Base-by-base conservation (phyloP, 2,329 filamentous ascomycete genomes). In the Rugonectria rugulosa region DNA sequence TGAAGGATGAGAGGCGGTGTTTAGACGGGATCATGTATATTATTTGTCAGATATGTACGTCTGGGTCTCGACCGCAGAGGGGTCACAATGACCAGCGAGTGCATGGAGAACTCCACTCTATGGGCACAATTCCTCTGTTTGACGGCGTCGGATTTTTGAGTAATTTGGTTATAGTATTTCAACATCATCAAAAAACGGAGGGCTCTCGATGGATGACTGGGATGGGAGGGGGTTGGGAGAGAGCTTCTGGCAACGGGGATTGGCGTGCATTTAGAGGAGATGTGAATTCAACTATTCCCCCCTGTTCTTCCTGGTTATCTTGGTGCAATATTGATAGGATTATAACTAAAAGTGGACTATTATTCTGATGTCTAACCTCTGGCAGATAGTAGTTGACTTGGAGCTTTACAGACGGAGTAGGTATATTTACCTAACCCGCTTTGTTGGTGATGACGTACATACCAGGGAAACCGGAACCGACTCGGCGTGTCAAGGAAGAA, bases 1-100 rank as follows among this genome's bases (percentile, higher is more conserved):
- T 32, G 12, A 5, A 48, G 41, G 46, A 42, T 26, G 44, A 38
- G 62, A 53, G 56, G 37, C 14, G 20, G 14, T n/a, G 6, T n/a
- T 48, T 64, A 64, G 65, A 67, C 54, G 51, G 63, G 61, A 64
- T 36, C 59, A 57, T 68, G 65, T 68, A 68, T 58, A 68, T 64
- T 68, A 68, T 63, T 63, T 65, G 64, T 67, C 62, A 51, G 52
- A 60, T 64, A 64, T 65, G 53, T 63, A 64, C 54, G 62, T 64
- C 65, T 48, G 57, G 54, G 56, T 63, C 64, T 63, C 56, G 53
- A 51, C 49, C 61, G 57, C 59, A 38, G 57, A 62, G 52, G 50
- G 57, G 37, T 40, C 52, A 44, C 38, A 24, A 26, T 54, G 47
- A 40, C 48, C 46, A 54, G 53, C 55, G 57, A 47, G 51, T 57